Conservation (phyloP, 768 basidiomycete genomes). For the Russula sp. region DNA sequence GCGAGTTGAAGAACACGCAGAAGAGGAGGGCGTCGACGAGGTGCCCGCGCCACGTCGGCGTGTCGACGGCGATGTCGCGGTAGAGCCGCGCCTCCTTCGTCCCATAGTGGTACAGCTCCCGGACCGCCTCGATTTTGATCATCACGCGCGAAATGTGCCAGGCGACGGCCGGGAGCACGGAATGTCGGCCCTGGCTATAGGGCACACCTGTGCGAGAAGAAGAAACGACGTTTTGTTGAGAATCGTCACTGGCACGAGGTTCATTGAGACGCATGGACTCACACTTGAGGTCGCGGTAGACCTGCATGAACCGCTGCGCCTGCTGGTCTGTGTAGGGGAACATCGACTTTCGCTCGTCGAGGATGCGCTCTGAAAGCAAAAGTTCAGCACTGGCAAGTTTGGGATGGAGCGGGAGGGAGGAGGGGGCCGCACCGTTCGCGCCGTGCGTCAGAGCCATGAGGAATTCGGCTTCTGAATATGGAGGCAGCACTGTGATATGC, state of each 20-base stretch:
- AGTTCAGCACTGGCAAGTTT: neutral
- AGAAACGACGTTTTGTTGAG: too few species aligned
- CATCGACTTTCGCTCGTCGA: conserved; percentile 15
- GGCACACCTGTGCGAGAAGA: neutral
- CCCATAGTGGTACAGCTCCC: conserved; percentile 10
- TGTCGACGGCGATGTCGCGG: conserved; percentile 8
- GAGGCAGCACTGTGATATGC: conserved; percentile 5
- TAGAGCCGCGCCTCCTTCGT: conserved; percentile 9
- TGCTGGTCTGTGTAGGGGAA: conserved; percentile 12
- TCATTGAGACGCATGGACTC: too few species aligned
- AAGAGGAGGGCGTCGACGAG: conserved; percentile 6
- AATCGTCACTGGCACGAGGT: too few species aligned
- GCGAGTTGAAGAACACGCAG: conserved; percentile 6
- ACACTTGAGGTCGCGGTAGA: conserved; percentile 16
- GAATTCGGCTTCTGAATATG: conserved; percentile 2
- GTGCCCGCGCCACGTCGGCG: conserved; percentile 3
- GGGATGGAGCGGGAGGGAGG: neutral
- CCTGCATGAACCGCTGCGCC: conserved; percentile 13
- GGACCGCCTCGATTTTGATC: conserved; percentile 8
- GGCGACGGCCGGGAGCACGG: conserved; percentile 3
- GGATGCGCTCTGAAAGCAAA: conserved; percentile 5
- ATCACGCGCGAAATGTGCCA: conserved; percentile 17
- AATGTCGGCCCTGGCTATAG: neutral
- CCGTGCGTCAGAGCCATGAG: conserved; percentile 12
- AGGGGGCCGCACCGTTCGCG: neutral